phyloP scores from a whole-genome alignment of 768 basidiomycete genomes.

The Phaeotremella fagi region DNA sequence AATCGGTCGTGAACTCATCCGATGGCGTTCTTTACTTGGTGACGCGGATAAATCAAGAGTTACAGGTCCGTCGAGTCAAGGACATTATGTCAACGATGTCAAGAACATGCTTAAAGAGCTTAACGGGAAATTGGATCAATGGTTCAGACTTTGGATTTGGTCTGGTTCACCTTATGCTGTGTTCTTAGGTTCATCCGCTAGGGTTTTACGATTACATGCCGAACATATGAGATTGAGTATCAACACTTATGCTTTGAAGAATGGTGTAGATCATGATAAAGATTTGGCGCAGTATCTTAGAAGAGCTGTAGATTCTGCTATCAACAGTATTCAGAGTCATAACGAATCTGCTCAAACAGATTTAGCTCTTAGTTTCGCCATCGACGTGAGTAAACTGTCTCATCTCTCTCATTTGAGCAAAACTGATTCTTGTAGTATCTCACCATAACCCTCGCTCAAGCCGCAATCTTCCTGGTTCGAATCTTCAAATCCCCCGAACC shows the following conservation, averaged over 20 bases:
- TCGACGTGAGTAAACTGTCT: slow-evolving; percentile 15
- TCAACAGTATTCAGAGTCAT: slow-evolving; percentile 1
- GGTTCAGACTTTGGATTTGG: slow-evolving; percentile 8
- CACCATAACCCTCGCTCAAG: no score
- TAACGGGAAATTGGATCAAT: slow-evolving; percentile 4
- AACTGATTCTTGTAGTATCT: no score
- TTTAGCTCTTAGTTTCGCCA: slow-evolving; percentile 2
- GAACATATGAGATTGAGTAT: slow-evolving; percentile 9
- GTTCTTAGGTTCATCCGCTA: background rate
- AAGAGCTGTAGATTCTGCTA: slow-evolving; percentile 1
- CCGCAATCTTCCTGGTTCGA: no score
- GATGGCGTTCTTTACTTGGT: background rate
- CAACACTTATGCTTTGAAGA: slow-evolving; percentile 3
- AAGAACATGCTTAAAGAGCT: background rate
- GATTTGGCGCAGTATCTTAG: background rate
- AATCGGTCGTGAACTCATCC: slow-evolving; percentile 5
- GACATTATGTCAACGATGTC: background rate
- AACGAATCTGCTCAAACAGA: slow-evolving; percentile 3
- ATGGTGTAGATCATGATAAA: background rate
- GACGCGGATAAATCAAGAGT: background rate
- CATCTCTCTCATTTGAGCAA: no score
- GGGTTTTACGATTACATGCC: background rate
- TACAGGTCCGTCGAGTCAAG: no score
- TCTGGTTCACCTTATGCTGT: background rate
- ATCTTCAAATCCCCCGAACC: no score